Percentiles rank a stretch among this genome's conserved stretches.
Conservation (phyloP, 1,139 yeast genomes). For the Sugiyamaella pinicola region DNA sequence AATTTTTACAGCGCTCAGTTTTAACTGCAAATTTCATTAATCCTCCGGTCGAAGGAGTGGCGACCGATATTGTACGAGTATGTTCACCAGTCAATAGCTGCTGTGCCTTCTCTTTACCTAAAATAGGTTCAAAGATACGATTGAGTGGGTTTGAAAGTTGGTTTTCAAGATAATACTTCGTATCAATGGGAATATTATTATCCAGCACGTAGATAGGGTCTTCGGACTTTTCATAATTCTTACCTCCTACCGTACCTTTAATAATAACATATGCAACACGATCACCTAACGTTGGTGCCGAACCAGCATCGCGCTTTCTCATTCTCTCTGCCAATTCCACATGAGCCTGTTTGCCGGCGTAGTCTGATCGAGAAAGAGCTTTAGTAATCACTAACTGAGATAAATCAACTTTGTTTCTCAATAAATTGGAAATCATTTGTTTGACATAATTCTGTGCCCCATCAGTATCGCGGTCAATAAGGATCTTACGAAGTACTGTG, state of each 20-base stretch:
- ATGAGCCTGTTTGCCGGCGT: slow-evolving; percentile 96
- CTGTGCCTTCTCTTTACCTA: slow-evolving; percentile 83
- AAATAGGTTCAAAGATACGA: slow-evolving; percentile 92
- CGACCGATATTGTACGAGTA: slow-evolving; percentile 74
- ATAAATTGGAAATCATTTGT: slow-evolving; percentile 82
- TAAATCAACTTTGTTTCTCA: slow-evolving; percentile 89
- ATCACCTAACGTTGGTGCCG: slow-evolving; percentile 96
- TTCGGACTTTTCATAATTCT: slow-evolving; percentile 93
- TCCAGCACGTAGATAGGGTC: slow-evolving; percentile 94
- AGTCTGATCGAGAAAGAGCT: slow-evolving; percentile 85
- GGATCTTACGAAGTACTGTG: slow-evolving; percentile 78
- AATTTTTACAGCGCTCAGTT: slow-evolving; percentile 83
- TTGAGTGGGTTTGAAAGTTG: slow-evolving; percentile 90
- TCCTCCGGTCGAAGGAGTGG: slow-evolving; percentile 70
- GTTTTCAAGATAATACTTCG: slow-evolving; percentile 89
- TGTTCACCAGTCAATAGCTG: slow-evolving; percentile 75
- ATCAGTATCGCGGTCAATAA: slow-evolving; percentile 86
- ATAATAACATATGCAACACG: slow-evolving; percentile 97
- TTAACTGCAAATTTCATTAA: slow-evolving; percentile 90
- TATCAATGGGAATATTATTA: slow-evolving; percentile 89
- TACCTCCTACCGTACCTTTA: slow-evolving; percentile 76
- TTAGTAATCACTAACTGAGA: slow-evolving; percentile 94
- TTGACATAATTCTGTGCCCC: slow-evolving; percentile 87
- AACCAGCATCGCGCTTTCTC: slow-evolving; percentile 95
- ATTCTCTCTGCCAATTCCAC: slow-evolving; percentile 94